Conservation (phyloP, 2,329 filamentous ascomycete genomes). For the Tolypocladium inflatum region DNA sequence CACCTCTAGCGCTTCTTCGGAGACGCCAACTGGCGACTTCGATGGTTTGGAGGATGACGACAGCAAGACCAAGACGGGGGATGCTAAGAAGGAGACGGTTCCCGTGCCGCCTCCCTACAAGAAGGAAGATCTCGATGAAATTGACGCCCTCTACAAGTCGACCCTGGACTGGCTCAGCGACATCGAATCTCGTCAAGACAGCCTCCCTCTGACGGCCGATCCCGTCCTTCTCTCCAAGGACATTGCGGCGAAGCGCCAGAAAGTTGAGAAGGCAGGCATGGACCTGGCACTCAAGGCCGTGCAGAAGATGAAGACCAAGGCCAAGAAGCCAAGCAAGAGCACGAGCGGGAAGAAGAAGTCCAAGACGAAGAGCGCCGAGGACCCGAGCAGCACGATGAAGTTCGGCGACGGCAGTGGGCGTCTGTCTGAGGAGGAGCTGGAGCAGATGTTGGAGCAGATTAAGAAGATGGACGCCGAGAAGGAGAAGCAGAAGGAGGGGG, state of each 20-base stretch:
- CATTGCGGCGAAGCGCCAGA: constrained; percentile 55
- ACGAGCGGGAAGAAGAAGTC: constrained; percentile 24
- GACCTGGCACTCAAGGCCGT: constrained; percentile 64
- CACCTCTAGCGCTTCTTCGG: constrained; percentile 33
- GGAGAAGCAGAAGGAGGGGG: constrained; percentile 15
- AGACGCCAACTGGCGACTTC: constrained; percentile 46
- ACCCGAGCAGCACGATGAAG: constrained; percentile 31
- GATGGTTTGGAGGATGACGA: constrained; percentile 72
- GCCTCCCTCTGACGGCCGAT: constrained; percentile 60
- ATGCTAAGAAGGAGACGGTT: constrained; percentile 30
- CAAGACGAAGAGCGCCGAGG: constrained; percentile 23
- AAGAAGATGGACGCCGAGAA: constrained; percentile 19
- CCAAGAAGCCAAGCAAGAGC: constrained; percentile 24
- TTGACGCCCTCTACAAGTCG: constrained; percentile 53
- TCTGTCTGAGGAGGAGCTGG: constrained; percentile 35
- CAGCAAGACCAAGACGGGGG: constrained; percentile 25
- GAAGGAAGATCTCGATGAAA: constrained; percentile 57
- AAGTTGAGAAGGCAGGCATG: constrained; percentile 61
- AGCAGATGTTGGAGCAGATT: constrained; percentile 35
- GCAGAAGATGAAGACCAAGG: constrained; percentile 32
- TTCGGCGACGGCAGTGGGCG: constrained; percentile 23
- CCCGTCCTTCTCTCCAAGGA: constrained; percentile 67
- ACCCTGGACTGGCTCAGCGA: constrained; percentile 66
- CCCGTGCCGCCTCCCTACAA: constrained; percentile 60
- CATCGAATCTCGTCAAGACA: constrained; percentile 60